Conservation (phyloP, 2,329 filamentous ascomycete genomes). For the Penicillium nordicum region DNA sequence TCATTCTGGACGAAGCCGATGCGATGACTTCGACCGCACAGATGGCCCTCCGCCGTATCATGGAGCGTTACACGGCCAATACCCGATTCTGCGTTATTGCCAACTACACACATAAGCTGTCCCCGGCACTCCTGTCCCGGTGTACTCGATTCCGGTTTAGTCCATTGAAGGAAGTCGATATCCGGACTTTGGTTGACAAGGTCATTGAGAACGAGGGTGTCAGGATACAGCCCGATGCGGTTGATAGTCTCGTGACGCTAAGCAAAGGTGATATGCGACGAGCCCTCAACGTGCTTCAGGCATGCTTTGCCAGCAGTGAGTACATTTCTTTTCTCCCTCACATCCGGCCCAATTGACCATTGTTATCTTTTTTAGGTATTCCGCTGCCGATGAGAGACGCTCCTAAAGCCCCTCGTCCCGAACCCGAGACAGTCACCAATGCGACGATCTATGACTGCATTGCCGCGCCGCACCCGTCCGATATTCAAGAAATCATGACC, state of each 20-base stretch:
- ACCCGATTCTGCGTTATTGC: constrained; percentile 98
- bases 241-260: constrained; percentile 76
- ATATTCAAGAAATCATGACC: constrained; percentile 78
- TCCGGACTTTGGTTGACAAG: constrained; percentile 77
- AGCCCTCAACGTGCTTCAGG: constrained; percentile 91
- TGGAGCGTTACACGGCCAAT: constrained; percentile 99
- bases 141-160: constrained; percentile 96
- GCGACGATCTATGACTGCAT: constrained; percentile 96
- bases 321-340: constrained; percentile 1
- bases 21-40: constrained; percentile 99
- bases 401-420: constrained; percentile 56
- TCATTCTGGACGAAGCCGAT: constrained; percentile 97
- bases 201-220: constrained; percentile 86
- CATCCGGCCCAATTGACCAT: neutral
- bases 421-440: constrained; percentile 83
- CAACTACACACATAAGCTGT: constrained; percentile 98
- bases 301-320: constrained; percentile 88
- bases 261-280: constrained; percentile 96
- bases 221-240: constrained; percentile 75
- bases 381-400: constrained; percentile 61
- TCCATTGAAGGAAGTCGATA: constrained; percentile 84
- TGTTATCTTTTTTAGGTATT: constrained; percentile 51
- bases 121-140: constrained; percentile 82
- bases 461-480: constrained; percentile 85
- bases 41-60: constrained; percentile 93